Percentiles rank a stretch among this genome's conserved stretches.
phyloP scores from a whole-genome alignment of 1,139 yeast species.

The Cylindricascospora bacillispora region DNA sequence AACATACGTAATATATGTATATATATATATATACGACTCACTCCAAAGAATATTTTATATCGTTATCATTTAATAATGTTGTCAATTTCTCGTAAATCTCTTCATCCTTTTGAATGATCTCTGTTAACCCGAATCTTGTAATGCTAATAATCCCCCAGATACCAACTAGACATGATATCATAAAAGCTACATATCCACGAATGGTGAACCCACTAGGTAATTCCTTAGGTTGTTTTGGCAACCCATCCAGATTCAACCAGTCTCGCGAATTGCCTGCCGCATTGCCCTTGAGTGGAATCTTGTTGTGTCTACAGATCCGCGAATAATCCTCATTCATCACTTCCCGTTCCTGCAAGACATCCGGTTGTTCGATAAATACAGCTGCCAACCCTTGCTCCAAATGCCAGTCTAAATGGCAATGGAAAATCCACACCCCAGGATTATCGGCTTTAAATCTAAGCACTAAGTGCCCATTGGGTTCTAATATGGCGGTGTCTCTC shows the following conservation, averaged over 20 bases:
- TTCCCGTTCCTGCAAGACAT: constrained; percentile 33
- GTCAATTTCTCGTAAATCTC: constrained; percentile 9
- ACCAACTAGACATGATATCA: constrained; percentile 45
- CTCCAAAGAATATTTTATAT: constrained; percentile 4
- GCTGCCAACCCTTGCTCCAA: constrained; percentile 66
- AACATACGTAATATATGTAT: no score
- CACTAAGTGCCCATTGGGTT: constrained; percentile 54
- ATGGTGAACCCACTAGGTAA: constrained; percentile 59
- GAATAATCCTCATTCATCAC: constrained; percentile 36
- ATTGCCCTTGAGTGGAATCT: constrained; percentile 41
- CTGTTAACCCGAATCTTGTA: constrained; percentile 49
- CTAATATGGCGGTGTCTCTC: constrained; percentile 55
- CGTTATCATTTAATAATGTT: constrained; percentile 7
- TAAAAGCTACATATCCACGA: constrained; percentile 54
- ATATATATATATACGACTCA: constrained; percentile 1
- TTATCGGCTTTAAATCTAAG: constrained; percentile 58
- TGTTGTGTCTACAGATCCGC: constrained; percentile 34
- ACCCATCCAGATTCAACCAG: constrained; percentile 45
- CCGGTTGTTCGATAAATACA: constrained; percentile 54
- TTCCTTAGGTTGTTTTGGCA: constrained; percentile 40
- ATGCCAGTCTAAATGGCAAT: constrained; percentile 76
- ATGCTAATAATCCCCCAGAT: constrained; percentile 45
- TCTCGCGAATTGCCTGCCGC: constrained; percentile 52
- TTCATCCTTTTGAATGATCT: constrained; percentile 37
- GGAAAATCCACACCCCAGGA: constrained; percentile 83